Conservation (phyloP, 1,284 basidiomycete species). For the Apiotrichum sp. region DNA sequence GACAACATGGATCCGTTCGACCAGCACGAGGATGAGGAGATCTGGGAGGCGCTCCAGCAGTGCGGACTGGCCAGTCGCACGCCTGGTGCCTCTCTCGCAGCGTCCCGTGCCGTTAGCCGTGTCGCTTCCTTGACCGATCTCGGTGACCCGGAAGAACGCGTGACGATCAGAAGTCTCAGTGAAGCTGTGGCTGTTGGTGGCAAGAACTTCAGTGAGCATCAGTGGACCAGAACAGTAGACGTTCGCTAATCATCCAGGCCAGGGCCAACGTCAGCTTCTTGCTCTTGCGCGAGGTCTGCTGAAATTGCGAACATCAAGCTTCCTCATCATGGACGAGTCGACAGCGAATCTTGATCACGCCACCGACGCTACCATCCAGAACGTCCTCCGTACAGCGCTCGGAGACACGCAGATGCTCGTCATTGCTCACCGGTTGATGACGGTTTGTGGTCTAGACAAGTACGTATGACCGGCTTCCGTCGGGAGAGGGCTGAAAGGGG, state of each 20-base stretch:
- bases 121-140: constrained; percentile 8
- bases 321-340: constrained; percentile 54
- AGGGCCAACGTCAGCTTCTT: constrained; percentile 54
- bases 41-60: constrained; percentile 52
- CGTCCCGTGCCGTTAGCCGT: constrained; percentile 22
- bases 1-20: constrained; percentile 51
- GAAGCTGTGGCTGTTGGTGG: constrained; percentile 51
- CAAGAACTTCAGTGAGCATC: constrained; percentile 39
- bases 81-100: constrained; percentile 29
- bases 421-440: constrained; percentile 51
- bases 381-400: constrained; percentile 46
- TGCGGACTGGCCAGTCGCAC: constrained; percentile 47
- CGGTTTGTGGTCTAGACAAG: constrained; percentile 50
- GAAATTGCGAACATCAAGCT: constrained; percentile 48
- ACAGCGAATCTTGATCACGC: constrained; percentile 50
- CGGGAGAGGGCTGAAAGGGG: too few species aligned
- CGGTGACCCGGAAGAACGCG: constrained; percentile 35
- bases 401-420: constrained; percentile 46
- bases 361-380: constrained; percentile 50
- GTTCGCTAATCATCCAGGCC: constrained; percentile 38
- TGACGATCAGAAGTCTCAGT: constrained; percentile 50
- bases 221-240: neutral
- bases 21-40: constrained; percentile 49
- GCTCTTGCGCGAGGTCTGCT: constrained; percentile 54
- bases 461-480: constrained; percentile 17